Percentiles rank a stretch among this genome's conserved stretches.
phyloP scores from a whole-genome alignment of 371 early-diverging fungal species.

The Lichtheimia ornata region DNA sequence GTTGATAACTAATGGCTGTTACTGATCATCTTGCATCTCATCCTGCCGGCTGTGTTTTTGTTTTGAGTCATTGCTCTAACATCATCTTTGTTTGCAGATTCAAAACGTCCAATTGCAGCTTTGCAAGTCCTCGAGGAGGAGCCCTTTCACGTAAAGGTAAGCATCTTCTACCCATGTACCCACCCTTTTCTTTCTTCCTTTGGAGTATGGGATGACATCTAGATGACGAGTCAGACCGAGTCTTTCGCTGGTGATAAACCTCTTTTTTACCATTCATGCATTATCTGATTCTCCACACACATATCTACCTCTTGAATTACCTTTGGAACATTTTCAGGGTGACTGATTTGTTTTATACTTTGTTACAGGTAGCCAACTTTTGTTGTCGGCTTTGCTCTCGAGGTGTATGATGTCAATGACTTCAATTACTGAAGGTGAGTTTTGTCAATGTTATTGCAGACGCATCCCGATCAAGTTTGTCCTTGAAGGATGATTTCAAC shows the following conservation, averaged over 20 bases:
- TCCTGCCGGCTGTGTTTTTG: neutral
- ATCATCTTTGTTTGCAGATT: too few species aligned
- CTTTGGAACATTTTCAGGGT: too few species aligned
- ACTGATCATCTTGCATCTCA: conserved; percentile 27
- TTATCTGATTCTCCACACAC: neutral
- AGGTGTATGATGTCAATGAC: too few species aligned
- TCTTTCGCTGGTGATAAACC: conserved; percentile 64
- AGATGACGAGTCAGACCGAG: conserved; percentile 80
- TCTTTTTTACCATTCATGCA: conserved; percentile 28
- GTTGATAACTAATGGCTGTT: conserved; percentile 50
- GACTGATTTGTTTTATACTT: too few species aligned
- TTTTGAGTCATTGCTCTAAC: too few species aligned
- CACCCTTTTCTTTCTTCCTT: neutral
- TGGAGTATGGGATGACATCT: conserved; percentile 50
- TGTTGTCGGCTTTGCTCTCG: too few species aligned
- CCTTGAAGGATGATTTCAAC: conserved; percentile 34
- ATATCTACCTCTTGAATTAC: neutral
- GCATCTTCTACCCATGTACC: neutral
- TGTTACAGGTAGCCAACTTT: too few species aligned
- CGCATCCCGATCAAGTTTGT: neutral
- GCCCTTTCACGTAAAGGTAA: too few species aligned
- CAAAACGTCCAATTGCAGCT: too few species aligned
- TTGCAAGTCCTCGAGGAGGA: too few species aligned
- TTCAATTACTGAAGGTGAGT: too few species aligned
- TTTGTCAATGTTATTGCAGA: too few species aligned